phyloP scores from a whole-genome alignment of 768 basidiomycete genomes.

The Chalciporus chontae region DNA sequence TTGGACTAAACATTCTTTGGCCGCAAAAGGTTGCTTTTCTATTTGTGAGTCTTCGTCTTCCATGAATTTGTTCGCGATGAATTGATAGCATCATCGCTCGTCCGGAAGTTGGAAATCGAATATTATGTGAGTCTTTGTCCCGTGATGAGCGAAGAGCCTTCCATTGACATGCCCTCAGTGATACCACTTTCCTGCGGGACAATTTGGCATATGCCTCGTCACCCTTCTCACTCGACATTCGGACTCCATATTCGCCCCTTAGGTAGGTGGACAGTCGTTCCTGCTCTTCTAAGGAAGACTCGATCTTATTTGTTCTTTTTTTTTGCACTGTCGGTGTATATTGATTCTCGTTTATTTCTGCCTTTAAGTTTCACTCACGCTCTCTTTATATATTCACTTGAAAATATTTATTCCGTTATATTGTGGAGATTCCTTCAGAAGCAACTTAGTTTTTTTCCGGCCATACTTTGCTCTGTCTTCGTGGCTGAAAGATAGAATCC shows the following conservation, averaged over 20 bases:
- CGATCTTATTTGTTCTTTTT: neutral
- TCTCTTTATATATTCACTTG: neutral
- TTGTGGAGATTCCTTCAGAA: neutral
- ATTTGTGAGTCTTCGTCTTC: slow-evolving; percentile 62
- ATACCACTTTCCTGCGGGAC: slow-evolving; percentile 14
- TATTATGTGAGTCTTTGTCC: slow-evolving; percentile 68
- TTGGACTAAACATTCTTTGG: slow-evolving; percentile 83
- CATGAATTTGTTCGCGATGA: neutral
- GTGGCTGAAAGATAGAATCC: too few species aligned
- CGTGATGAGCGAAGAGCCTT: neutral
- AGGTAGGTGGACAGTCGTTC: too few species aligned
- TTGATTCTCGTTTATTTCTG: neutral
- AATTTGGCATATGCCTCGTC: slow-evolving; percentile 13
- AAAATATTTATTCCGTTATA: slow-evolving; percentile 6
- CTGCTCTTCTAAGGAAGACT: too few species aligned
- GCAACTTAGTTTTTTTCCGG: too few species aligned
- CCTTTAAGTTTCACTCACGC: neutral
- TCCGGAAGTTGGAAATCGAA: slow-evolving; percentile 83
- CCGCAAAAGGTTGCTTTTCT: slow-evolving; percentile 84
- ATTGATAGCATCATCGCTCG: neutral
- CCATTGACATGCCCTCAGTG: slow-evolving; percentile 11
- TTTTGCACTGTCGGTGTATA: slow-evolving; percentile 4
- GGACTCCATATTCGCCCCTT: too few species aligned
- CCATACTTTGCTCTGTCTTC: too few species aligned
- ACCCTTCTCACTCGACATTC: slow-evolving; percentile 9